These are phyloP conservation scores for Cinnamomum micranthum DNA, from an alignment of 164 flowering plant genomes.

Conservation along the genomic window DNA sequence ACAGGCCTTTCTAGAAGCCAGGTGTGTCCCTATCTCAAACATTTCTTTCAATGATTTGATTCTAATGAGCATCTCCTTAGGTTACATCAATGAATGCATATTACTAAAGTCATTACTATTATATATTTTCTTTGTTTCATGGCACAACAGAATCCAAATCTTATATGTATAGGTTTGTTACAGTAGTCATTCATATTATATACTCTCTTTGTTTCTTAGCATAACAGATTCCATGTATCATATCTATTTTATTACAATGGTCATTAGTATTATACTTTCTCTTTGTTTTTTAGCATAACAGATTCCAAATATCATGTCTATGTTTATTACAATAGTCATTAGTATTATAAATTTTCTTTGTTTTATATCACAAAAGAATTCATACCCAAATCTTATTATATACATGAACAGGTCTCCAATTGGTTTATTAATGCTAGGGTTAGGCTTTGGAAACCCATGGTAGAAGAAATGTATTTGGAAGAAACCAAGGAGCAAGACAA, in stretches of 20 bases:
- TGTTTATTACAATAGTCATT: too few species aligned
- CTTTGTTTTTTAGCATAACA: not conserved
- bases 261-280: not conserved
- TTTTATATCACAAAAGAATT: not conserved
- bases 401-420: slow-evolving; percentile 67
- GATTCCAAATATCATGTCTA: too few species aligned
- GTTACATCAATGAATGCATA: not conserved
- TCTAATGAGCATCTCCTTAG: not conserved
- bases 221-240: too few species aligned
- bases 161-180: too few species aligned
- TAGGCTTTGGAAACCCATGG: slow-evolving; percentile 98
- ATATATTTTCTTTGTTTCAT: too few species aligned
- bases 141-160: too few species aligned
- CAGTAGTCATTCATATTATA: too few species aligned
- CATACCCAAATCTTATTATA: not conserved
- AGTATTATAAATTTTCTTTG: too few species aligned
- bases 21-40: slow-evolving; percentile 45
- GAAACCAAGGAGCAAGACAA: slow-evolving; percentile 58
- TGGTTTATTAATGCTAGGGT: slow-evolving; percentile 98
- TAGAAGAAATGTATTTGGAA: slow-evolving; percentile 92
- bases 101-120: too few species aligned
- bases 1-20: slow-evolving; percentile 96
- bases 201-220: too few species aligned
- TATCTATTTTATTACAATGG: not conserved
- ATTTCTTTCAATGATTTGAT: slow-evolving; percentile 3